A percentile compares a stretch with the other conserved stretches of the same genome.
Conservation (phyloP, 169 alveolate species). For the Eimeria necatrix region DNA sequence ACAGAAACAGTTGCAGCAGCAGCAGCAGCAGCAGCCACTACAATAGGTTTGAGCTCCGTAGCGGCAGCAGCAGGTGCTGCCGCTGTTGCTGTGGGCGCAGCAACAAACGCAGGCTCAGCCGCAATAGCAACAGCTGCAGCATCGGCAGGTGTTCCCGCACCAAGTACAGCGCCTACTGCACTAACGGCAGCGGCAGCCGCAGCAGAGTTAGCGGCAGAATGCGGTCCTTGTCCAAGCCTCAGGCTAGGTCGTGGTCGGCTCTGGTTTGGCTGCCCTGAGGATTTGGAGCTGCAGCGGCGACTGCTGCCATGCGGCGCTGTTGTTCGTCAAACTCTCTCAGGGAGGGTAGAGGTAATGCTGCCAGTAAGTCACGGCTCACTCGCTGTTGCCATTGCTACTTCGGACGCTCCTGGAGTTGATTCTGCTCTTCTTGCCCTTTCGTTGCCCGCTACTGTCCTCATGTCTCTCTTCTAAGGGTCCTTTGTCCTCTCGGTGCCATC, state of each 20-base stretch:
- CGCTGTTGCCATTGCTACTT: neutral
- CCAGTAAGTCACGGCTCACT: neutral
- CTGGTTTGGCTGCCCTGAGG: constrained; percentile 49
- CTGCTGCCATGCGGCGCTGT: neutral
- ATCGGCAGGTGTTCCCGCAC: neutral
- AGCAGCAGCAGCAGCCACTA: neutral
- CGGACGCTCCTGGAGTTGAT: neutral
- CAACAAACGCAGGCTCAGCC: neutral
- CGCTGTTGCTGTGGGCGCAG: neutral
- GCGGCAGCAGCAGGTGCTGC: neutral
- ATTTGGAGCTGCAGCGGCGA: neutral
- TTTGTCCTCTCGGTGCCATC: neutral
- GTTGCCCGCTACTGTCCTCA: too few relatives aligned
- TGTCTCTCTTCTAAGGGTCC: too few relatives aligned
- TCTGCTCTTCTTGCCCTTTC: neutral
- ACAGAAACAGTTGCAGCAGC: constrained; percentile 7
- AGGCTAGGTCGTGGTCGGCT: neutral
- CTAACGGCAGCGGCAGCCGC: neutral
- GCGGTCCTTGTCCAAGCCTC: neutral
- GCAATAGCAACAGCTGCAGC: constrained; percentile 11
- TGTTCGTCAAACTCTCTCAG: neutral
- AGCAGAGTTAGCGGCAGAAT: neutral
- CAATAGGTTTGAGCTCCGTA: neutral
- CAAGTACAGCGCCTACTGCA: neutral
- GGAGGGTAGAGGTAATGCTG: constrained; percentile 1